Percentiles rank a stretch among this genome's conserved stretches.
Conservation (phyloP, 805 yeast species). For the Lachancea lanzarotensis region DNA sequence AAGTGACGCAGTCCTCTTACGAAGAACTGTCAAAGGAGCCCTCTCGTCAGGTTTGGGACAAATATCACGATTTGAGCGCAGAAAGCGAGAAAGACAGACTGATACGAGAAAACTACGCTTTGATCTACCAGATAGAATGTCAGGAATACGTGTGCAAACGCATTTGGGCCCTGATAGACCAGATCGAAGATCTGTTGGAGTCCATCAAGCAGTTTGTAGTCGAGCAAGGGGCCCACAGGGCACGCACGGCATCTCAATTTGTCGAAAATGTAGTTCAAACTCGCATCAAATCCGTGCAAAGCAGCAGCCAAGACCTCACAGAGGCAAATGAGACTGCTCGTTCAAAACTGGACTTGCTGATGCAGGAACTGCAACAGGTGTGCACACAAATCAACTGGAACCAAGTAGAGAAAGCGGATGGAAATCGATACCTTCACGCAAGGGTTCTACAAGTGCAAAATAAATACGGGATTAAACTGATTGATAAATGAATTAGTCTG, state of each 20-base stretch:
- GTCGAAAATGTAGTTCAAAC: constrained; percentile 18
- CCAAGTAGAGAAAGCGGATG: constrained; percentile 12
- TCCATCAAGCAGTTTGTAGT: constrained; percentile 27
- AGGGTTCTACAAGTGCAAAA: constrained; percentile 5
- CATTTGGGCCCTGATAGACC: constrained; percentile 21
- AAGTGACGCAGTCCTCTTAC: constrained; percentile 25
- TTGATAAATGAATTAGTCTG: not conserved
- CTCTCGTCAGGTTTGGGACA: constrained; percentile 11
- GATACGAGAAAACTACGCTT: constrained; percentile 22
- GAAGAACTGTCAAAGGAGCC: constrained; percentile 17
- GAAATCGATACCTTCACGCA: constrained; percentile 8
- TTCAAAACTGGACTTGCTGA: constrained; percentile 13
- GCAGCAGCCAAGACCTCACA: constrained; percentile 11
- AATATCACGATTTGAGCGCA: constrained; percentile 10
- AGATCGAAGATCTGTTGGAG: constrained; percentile 24
- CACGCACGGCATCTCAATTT: constrained; percentile 17
- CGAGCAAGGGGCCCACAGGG: constrained; percentile 23
- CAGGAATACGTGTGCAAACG: constrained; percentile 26
- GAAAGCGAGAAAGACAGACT: constrained; percentile 16
- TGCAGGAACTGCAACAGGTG: constrained; percentile 13
- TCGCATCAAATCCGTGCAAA: constrained; percentile 12
- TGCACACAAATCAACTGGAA: constrained; percentile 21
- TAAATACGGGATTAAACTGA: constrained; percentile 7
- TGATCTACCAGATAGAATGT: constrained; percentile 27
- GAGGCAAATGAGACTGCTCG: constrained; percentile 9